Conservation (phyloP, 1,139 yeast genomes). For the Yueomyces sp. region DNA sequence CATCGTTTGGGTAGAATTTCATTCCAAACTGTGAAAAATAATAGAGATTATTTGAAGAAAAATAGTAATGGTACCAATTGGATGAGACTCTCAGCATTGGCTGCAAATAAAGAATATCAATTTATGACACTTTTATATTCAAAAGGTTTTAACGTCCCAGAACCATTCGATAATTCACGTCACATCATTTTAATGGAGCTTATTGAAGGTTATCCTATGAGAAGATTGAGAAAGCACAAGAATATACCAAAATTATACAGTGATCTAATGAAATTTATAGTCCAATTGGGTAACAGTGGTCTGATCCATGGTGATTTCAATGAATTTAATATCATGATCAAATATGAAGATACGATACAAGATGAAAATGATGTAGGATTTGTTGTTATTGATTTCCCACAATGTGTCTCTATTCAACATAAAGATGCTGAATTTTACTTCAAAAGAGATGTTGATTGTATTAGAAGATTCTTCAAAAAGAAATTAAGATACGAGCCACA, state of each 20-base stretch:
- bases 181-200: slow-evolving; percentile 91
- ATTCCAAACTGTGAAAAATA: slow-evolving; percentile 81
- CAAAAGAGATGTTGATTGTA: slow-evolving; percentile 85
- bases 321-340: slow-evolving; percentile 86
- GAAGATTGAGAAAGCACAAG: slow-evolving; percentile 57
- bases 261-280: slow-evolving; percentile 77
- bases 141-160: slow-evolving; percentile 77
- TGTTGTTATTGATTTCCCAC: slow-evolving; percentile 95
- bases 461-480: slow-evolving; percentile 67
- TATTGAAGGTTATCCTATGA: slow-evolving; percentile 82
- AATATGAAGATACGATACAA: slow-evolving; percentile 37
- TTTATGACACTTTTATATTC: slow-evolving; percentile 67
- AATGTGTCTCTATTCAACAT: slow-evolving; percentile 89
- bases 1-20: slow-evolving; percentile 92
- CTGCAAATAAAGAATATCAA: slow-evolving; percentile 85
- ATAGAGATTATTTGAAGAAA: slow-evolving; percentile 71
- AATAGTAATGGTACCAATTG: slow-evolving; percentile 54
- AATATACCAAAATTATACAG: slow-evolving; percentile 63
- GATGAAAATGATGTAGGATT: slow-evolving; percentile 48
- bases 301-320: slow-evolving; percentile 94
- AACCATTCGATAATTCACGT: slow-evolving; percentile 78
- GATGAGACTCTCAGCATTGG: slow-evolving; percentile 84
- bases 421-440: slow-evolving; percentile 78
- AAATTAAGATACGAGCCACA: slow-evolving; percentile 64
- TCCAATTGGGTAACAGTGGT: slow-evolving; percentile 74